Conservation (phyloP, 495 filamentous ascomycete species). For the Cudoniella acicularis region DNA sequence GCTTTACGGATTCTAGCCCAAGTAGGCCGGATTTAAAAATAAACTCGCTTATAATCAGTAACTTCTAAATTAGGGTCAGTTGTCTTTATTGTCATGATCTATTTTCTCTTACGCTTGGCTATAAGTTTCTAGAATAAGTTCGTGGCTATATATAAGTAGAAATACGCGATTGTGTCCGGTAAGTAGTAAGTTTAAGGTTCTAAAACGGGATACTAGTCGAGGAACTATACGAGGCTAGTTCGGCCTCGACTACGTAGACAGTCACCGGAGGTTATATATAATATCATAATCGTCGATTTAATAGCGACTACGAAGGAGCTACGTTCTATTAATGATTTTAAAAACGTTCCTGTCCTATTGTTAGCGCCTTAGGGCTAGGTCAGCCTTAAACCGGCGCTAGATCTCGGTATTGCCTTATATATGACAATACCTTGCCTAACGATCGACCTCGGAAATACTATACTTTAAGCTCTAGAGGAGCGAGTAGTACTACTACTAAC, state of each 20-base stretch:
- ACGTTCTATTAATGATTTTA: conserved; percentile 87
- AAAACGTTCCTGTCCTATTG: conserved; percentile 94
- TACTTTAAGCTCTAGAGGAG: conserved; percentile 96
- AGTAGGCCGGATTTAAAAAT: not conserved
- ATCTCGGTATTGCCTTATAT: conserved; percentile 94
- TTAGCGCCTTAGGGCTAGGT: conserved; percentile 91
- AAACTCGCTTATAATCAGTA: not conserved
- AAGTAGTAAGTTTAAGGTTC: not conserved
- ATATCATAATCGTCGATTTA: conserved; percentile 95
- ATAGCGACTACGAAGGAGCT: conserved; percentile 83
- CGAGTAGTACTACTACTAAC: conserved; percentile 86
- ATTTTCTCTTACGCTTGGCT: not conserved
- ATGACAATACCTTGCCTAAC: conserved; percentile 97
- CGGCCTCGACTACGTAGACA: no score
- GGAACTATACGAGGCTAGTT: no score
- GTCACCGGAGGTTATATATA: no score
- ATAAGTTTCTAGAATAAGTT: not conserved
- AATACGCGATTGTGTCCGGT: not conserved
- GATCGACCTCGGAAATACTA: conserved; percentile 95
- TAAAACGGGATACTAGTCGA: not conserved
- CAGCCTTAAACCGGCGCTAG: conserved; percentile 88
- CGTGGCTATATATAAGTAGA: not conserved
- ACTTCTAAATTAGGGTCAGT: not conserved
- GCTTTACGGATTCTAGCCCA: not conserved
- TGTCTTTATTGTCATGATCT: not conserved